phyloP scores from a whole-genome alignment of 2,329 filamentous ascomycete genomes.

The Fusarium begoniae region DNA sequence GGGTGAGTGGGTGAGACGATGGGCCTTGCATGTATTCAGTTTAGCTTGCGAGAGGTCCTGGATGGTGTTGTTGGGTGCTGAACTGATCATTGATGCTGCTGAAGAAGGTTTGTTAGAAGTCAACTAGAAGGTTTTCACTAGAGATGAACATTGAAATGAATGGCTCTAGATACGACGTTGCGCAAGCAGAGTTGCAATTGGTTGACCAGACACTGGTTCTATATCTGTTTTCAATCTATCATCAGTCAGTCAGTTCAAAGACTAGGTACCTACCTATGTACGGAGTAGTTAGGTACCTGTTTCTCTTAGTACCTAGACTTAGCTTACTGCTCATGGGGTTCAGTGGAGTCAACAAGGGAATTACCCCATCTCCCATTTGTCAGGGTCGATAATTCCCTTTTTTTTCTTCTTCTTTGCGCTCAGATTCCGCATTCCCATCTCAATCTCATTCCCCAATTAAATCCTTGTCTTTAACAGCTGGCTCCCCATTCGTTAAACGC shows the following conservation, averaged over 20 bases:
- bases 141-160: neutral
- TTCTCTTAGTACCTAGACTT: neutral
- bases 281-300: neutral
- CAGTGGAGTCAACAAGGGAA: neutral
- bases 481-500: neutral
- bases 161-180: neutral
- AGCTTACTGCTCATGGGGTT: neutral
- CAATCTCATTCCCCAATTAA: neutral
- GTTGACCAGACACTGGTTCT: neutral
- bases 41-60: slow-evolving; percentile 2
- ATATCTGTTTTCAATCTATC: neutral
- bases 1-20: neutral
- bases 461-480: slow-evolving; percentile 1
- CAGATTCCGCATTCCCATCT: slow-evolving; percentile 9
- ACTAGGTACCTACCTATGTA: no score
- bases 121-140: slow-evolving; percentile 16
- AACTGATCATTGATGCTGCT: neutral
- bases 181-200: neutral
- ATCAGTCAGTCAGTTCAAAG: neutral
- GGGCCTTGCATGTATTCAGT: neutral
- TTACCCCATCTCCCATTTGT: slow-evolving; percentile 1
- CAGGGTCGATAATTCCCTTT: neutral
- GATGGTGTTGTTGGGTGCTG: neutral
- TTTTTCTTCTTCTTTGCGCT: neutral
- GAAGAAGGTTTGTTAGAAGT: slow-evolving; percentile 6